Base-by-base conservation (phyloP, 164 flowering plant genomes). In the Euptelea pleiosperma region DNA sequence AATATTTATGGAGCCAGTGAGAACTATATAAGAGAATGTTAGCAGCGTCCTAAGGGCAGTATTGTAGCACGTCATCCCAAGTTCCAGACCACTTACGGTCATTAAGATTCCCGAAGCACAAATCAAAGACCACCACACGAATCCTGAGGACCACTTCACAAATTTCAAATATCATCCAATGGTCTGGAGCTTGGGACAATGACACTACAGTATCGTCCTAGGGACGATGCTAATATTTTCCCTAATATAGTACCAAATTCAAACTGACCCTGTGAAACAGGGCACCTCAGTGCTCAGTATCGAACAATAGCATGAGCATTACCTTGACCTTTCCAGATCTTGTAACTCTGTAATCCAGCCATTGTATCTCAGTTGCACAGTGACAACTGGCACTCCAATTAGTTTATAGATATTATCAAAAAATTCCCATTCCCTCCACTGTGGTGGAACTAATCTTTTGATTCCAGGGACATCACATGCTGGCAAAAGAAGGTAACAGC, bases 401-500 rank as follows among this genome's bases (percentile, higher is more conserved):
- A 93, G 76, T 66, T 82, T 70, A 68, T 90, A 88, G 48, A 93
- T 88, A 46, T 90, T 80, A 37, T 86, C 80, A 61, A 93, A 93
- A 57, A 84, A 78, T 26, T 84, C 74, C 64, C 35, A 70, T 55
- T 88, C 87, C 76, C 94, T 84, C 98, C 98, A 93, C 28, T 80
- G 65, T n/a, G 63, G 33, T 24, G 98, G 98, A 63, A 92, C 57
- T 59, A 92, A 71, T 78, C 91, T 84, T 72, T 89, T 89, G 58
- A 93, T 93, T 61, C 99, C 99, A 64, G 99, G 99, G 52, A 93
- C 92, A 81, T 93, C 99, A 70, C 97, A 93, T 21, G 99, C 98
- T 93, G 82, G 47, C 64, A 70, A 24, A 54, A 66, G 31, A 66
- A 70, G 31, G 35, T n/a, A 58, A 57, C 21, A 36, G 21, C n/a